phyloP scores from a whole-genome alignment of 179 eudicot species.

The Spergularia azorica region DNA sequence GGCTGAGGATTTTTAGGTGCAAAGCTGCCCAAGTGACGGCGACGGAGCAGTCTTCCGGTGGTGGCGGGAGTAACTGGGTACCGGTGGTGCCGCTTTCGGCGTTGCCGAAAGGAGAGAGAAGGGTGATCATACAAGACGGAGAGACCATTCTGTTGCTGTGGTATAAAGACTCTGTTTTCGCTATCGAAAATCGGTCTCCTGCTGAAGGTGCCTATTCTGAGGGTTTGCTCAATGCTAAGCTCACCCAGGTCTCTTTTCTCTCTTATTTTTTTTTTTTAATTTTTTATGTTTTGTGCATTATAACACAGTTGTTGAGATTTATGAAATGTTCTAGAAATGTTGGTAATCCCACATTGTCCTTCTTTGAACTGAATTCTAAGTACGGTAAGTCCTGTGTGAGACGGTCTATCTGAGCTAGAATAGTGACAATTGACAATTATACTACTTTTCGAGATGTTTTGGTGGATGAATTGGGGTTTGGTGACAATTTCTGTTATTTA shows the following conservation, averaged over 20 bases:
- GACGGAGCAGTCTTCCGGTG: constrained; percentile 38
- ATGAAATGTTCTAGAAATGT: too few relatives aligned
- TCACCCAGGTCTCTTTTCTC: constrained; percentile 62
- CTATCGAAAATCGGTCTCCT: constrained; percentile 94
- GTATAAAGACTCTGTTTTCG: constrained; percentile 78
- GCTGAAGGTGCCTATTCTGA: constrained; percentile 97
- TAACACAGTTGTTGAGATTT: too few relatives aligned
- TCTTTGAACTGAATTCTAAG: too few relatives aligned
- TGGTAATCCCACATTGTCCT: too few relatives aligned
- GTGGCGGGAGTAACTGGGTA: constrained; percentile 60
- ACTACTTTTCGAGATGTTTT: too few relatives aligned
- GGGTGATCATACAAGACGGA: constrained; percentile 87
- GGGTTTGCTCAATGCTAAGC: constrained; percentile 95
- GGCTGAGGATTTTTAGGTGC: constrained; percentile 27
- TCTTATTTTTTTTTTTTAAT: too few relatives aligned
- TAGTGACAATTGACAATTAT: too few relatives aligned
- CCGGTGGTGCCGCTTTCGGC: constrained; percentile 96
- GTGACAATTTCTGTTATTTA: too few relatives aligned
- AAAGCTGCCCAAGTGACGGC: constrained; percentile 61
- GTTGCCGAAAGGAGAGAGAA: constrained; percentile 90
- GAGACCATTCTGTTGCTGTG: constrained; percentile 76
- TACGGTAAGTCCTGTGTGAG: too few relatives aligned
- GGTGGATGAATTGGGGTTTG: too few relatives aligned
- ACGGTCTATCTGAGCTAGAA: too few relatives aligned
- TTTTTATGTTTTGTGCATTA: too few relatives aligned